Percentiles rank a stretch among this genome's conserved stretches.
Conservation (phyloP, 441 rosid species). For the Eruca vesicaria region DNA sequence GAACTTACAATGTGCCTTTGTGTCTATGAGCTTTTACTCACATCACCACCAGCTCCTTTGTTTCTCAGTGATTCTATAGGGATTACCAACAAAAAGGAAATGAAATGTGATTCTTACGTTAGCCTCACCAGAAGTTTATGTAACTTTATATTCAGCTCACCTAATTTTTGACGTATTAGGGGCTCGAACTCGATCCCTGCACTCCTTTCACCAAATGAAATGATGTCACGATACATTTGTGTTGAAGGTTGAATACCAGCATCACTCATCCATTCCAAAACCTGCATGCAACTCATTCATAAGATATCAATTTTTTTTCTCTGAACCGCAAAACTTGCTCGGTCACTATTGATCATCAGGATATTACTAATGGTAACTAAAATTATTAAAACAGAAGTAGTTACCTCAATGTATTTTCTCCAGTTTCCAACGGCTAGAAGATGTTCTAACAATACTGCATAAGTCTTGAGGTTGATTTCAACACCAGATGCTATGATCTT, state of each 20-base stretch:
- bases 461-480: constrained; percentile 56
- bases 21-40: background rate
- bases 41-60: background rate
- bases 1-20: background rate
- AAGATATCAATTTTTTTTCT: background rate
- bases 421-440: constrained; percentile 79
- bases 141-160: constrained; percentile 37
- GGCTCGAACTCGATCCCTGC: constrained; percentile 59
- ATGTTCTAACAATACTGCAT: constrained; percentile 62
- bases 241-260: constrained; percentile 62
- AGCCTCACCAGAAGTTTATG: background rate
- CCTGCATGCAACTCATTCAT: constrained; percentile 43
- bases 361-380: background rate
- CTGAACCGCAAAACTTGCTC: background rate
- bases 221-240: constrained; percentile 61
- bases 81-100: background rate
- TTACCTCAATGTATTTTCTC: constrained; percentile 94
- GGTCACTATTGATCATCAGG: background rate
- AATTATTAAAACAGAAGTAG: background rate
- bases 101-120: background rate
- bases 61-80: background rate
- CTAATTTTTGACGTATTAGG: constrained; percentile 53
- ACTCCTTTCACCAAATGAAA: constrained; percentile 59
- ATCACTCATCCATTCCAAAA: constrained; percentile 82
- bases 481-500: constrained; percentile 63